Conservation (phyloP, 768 basidiomycete genomes). For the Mycena vulgaris region DNA sequence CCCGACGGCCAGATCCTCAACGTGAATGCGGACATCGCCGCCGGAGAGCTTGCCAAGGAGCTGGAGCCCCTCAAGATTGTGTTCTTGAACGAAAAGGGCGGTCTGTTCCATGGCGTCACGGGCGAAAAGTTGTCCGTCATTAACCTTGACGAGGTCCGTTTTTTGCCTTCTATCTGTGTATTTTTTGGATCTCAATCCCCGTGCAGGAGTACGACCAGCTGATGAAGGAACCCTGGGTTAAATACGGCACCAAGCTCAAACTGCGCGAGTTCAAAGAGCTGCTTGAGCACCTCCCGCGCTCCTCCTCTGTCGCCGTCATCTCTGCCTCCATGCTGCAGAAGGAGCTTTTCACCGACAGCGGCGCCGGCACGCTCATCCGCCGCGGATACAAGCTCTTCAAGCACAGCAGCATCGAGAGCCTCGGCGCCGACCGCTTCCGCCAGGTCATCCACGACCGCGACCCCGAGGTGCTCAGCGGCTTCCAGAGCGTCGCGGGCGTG, state of each 20-base stretch:
- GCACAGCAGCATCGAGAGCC: conserved; percentile 82
- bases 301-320: conserved; percentile 98
- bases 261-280: conserved; percentile 99
- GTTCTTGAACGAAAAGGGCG: conserved; percentile 98
- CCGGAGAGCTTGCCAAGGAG: conserved; percentile 97
- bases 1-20: conserved; percentile 98
- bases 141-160: conserved; percentile 92
- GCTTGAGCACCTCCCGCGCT: conserved; percentile 96
- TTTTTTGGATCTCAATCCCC: neutral
- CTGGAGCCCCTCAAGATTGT: conserved; percentile 99
- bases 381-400: conserved; percentile 99
- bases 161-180: neutral
- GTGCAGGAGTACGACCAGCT: conserved; percentile 92
- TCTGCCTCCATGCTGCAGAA: conserved; percentile 93
- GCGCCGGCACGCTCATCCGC: conserved; percentile 97
- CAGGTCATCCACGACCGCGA: conserved; percentile 97
- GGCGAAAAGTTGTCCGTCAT: conserved; percentile 97
- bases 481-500: conserved; percentile 89
- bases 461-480: conserved; percentile 88
- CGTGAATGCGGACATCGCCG: conserved; percentile 98
- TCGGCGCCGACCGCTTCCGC: conserved; percentile 95
- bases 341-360: conserved; percentile 98
- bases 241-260: conserved; percentile 99
- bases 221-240: conserved; percentile 99
- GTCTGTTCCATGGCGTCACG: conserved; percentile 96